phyloP scores from a whole-genome alignment of 2,329 filamentous ascomycete species.

The Exophiala sp. region DNA sequence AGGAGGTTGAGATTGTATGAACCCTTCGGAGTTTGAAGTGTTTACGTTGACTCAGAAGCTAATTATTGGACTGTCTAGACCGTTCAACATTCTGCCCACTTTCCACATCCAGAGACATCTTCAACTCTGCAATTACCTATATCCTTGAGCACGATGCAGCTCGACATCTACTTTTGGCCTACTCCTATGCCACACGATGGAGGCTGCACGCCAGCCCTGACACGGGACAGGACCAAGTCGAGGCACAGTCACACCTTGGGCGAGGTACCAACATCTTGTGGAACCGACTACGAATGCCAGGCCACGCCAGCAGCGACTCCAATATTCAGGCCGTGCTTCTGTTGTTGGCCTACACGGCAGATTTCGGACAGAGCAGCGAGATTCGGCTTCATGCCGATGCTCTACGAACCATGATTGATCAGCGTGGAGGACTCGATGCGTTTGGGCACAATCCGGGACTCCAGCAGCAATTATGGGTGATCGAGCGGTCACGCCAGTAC shows the following conservation, averaged over 20 bases:
- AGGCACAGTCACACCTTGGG: constrained; percentile 21
- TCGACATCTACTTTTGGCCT: constrained; percentile 19
- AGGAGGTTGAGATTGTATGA: background rate
- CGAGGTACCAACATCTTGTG: constrained; percentile 25
- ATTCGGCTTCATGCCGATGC: constrained; percentile 22
- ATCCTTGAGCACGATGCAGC: constrained; percentile 22
- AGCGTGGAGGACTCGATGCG: constrained; percentile 22
- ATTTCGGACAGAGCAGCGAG: constrained; percentile 19
- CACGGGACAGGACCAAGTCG: constrained; percentile 17
- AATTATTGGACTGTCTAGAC: background rate
- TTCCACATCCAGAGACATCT: constrained; percentile 4
- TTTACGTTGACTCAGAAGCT: background rate
- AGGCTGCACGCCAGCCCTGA: constrained; percentile 10
- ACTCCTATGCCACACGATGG: constrained; percentile 16
- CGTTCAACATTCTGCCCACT: constrained; percentile 15
- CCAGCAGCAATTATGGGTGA: constrained; percentile 18
- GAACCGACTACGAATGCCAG: constrained; percentile 20
- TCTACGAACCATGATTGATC: constrained; percentile 22
- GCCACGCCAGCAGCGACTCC: constrained; percentile 22
- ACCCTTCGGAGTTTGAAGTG: background rate
- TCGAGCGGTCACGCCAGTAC: constrained; percentile 15
- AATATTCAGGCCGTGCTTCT: constrained; percentile 27
- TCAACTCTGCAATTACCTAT: constrained; percentile 12
- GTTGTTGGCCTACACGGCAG: constrained; percentile 24
- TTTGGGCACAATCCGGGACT: constrained; percentile 19